phyloP scores from a whole-genome alignment of 495 filamentous ascomycete genomes.

The Cercophora scortea region DNA sequence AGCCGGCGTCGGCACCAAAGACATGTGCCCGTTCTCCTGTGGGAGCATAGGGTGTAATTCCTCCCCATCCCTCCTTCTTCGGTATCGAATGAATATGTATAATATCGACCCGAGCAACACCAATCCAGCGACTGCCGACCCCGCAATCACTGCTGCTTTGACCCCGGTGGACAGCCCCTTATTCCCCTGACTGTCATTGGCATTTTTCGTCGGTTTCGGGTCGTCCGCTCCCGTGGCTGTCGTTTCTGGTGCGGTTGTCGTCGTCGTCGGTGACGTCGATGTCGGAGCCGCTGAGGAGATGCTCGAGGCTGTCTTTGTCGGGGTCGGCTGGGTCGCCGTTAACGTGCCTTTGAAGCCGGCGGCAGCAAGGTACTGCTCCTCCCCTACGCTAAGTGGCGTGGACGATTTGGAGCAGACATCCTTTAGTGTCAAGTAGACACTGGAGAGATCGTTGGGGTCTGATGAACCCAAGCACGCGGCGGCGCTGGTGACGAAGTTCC shows the following conservation, averaged over 20 bases:
- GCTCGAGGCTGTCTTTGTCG: neutral
- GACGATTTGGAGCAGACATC: conserved; percentile 19
- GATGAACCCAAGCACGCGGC: conserved; percentile 31
- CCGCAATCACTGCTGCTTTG: conserved; percentile 19
- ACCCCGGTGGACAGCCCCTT: conserved; percentile 12
- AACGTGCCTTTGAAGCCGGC: conserved; percentile 12
- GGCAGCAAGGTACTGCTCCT: conserved; percentile 27
- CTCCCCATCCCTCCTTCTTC: conserved; percentile 13
- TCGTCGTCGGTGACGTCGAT: neutral
- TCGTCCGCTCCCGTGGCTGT: neutral
- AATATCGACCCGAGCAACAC: conserved; percentile 10
- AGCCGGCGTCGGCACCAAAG: conserved; percentile 3
- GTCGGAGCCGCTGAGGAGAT: neutral
- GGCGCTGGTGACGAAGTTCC: conserved; percentile 34
- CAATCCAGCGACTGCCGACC: conserved; percentile 12
- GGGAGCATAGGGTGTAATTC: conserved; percentile 29
- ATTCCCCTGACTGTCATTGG: neutral
- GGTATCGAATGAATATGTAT: conserved; percentile 17
- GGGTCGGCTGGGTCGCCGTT: neutral
- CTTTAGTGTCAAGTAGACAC: conserved; percentile 29
- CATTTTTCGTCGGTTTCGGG: neutral
- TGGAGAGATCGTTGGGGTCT: conserved; percentile 19
- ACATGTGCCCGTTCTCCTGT: conserved; percentile 10
- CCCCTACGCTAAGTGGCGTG: conserved; percentile 18
- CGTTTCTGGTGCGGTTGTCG: neutral